phyloP scores from a whole-genome alignment of 202 grass and related monocot genomes.

The Setaria italica region DNA sequence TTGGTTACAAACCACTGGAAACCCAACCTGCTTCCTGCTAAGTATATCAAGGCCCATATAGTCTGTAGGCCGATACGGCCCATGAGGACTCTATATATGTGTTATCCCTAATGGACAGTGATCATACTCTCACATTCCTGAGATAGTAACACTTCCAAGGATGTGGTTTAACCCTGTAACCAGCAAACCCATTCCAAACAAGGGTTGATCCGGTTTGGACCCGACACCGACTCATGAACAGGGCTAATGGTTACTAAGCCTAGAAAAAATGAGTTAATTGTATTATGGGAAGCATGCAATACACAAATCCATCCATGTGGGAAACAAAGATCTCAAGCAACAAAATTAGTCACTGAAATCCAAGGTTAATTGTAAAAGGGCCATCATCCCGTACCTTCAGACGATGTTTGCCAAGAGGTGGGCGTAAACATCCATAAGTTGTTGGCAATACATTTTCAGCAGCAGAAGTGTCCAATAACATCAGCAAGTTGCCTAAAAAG shows the following conservation, averaged over 20 bases:
- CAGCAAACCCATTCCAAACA: not conserved
- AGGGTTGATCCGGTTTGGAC: not conserved
- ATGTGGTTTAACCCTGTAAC: not conserved
- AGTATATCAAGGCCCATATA: too few relatives aligned
- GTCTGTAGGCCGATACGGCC: too few relatives aligned
- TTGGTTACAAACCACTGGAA: not conserved
- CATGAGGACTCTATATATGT: too few relatives aligned
- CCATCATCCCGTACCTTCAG: conserved; percentile 71
- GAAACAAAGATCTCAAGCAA: not conserved
- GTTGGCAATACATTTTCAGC: conserved; percentile 75
- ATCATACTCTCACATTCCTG: too few relatives aligned
- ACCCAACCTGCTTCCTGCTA: not conserved
- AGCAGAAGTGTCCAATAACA: conserved; percentile 72
- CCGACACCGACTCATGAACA: not conserved
- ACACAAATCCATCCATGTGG: conserved; percentile 22
- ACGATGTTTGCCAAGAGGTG: conserved; percentile 89
- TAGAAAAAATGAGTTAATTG: not conserved
- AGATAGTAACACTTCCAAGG: not conserved
- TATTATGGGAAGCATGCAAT: not conserved
- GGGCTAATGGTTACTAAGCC: not conserved
- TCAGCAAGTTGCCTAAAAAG: conserved; percentile 80
- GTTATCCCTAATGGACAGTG: too few relatives aligned
- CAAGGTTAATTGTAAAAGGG: conserved; percentile 30
- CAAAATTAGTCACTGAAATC: not conserved
- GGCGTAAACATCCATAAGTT: conserved; percentile 76